Base-by-base conservation (phyloP, 78 protist species). In the Speleostelium caveatum region DNA sequence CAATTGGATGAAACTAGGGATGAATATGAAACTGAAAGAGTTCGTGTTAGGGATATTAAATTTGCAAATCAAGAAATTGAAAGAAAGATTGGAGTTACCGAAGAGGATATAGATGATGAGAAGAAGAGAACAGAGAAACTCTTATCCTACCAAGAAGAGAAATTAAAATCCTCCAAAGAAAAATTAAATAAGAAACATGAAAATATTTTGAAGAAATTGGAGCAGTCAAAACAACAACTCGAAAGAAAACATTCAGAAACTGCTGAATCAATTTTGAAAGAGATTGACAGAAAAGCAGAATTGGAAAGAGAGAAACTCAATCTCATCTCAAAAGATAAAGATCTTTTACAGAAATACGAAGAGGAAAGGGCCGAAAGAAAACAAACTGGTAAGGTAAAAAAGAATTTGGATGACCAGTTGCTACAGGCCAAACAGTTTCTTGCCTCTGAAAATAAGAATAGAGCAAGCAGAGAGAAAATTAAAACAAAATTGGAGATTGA, bases 401-500 rank as follows among this genome's bases (percentile, higher is more conserved):
- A 61, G 30, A 42, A 26, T 59, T 39, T 83, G 24, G 91, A 83
- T 41, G 91, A 83, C n/a, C 80, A 83, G 58, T 42, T 83, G 33
- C 67, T 69, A 22, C 58, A 59, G 24, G 91, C 75, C 2, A 51
- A 71, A 19, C 79, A 69, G 24, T 59, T 83, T 26, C 38, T 83
- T 14, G 75, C 42, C 42, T 2, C 66, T 0, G 91, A 83, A 39
- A 55, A 21, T 28, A 83, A 69, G 41, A 36, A 63, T 30, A 55
- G 72, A 41, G 3, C 59, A 2, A 39, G 30, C 0, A 67, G 60
- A 22, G 91, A 83, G 32, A 83, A 83, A 38, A 24, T 73, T 19
- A 83, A 83, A 60, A 30, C 68, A 10, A 83, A 83, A 53, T 45
- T 83, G 49, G 91, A 83, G 63, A 67, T 30, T 36, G 91, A 83